Evolutionary conservation across 768 basidiomycete genomes (phyloP).

Genomic region (Boletus sp.): DNA sequence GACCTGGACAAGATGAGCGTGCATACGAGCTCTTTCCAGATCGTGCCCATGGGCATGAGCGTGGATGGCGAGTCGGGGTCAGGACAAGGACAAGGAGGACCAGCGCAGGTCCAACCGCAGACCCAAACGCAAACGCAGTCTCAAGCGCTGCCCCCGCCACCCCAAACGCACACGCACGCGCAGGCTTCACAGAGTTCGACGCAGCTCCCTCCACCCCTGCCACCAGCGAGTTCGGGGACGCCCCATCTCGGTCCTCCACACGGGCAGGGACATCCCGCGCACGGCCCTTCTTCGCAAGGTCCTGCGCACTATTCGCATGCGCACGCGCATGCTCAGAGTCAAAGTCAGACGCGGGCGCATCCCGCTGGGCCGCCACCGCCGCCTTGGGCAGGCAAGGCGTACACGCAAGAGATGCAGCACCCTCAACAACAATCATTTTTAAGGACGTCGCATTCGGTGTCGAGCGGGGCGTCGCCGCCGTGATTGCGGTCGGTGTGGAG

Average conservation of each 20-base stretch:
- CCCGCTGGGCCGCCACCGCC: slow-evolving; percentile 23
- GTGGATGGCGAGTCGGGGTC: slow-evolving; percentile 18
- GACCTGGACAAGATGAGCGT: slow-evolving; percentile 34
- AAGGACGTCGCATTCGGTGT: slow-evolving; percentile 43
- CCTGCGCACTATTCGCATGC: background rate
- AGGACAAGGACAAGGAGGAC: slow-evolving; percentile 2
- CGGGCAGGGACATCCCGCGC: background rate
- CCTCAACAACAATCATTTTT: slow-evolving; percentile 49
- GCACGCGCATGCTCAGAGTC: background rate
- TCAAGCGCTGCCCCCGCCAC: background rate
- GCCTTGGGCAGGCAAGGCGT: slow-evolving; percentile 25
- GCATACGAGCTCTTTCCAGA: slow-evolving; percentile 64
- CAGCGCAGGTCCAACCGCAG: slow-evolving; percentile 1
- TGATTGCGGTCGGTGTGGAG: background rate
- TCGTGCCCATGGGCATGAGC: slow-evolving; percentile 29
- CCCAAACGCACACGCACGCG: no score
- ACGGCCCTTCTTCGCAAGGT: background rate
- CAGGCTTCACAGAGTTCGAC: slow-evolving; percentile 11
- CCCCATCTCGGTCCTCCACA: slow-evolving; percentile 15
- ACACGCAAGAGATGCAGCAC: slow-evolving; percentile 26
- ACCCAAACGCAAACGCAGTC: background rate
- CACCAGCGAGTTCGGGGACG: slow-evolving; percentile 8
- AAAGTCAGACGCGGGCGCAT: slow-evolving; percentile 12
- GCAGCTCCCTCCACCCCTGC: slow-evolving; percentile 8
- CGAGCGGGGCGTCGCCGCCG: slow-evolving; percentile 33